Evolutionary conservation across 192 early-diverging fungal species (phyloP).

Genomic region (Coemansia sp.): DNA sequence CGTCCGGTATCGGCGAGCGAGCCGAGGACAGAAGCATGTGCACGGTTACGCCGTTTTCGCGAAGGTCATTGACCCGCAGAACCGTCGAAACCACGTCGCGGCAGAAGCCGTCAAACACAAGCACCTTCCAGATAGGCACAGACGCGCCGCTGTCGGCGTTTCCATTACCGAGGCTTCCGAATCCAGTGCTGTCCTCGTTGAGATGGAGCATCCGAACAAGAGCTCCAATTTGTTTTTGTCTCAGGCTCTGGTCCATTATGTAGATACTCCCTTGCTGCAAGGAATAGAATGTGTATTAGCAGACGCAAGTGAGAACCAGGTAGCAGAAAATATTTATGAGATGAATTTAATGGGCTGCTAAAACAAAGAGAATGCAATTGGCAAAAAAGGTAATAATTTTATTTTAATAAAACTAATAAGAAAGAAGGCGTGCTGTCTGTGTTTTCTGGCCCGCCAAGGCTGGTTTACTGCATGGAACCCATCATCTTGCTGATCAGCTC

Average conservation of each 20-base stretch:
- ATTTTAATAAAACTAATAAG: too few relatives aligned
- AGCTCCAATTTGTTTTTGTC: slow-evolving; percentile 70
- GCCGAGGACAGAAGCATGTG: slow-evolving; percentile 90
- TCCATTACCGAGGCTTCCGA: slow-evolving; percentile 28
- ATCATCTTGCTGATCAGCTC: slow-evolving; percentile 58
- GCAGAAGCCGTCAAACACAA: slow-evolving; percentile 91
- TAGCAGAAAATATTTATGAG: too few relatives aligned
- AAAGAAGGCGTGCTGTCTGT: too few relatives aligned
- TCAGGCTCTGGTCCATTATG: slow-evolving; percentile 42
- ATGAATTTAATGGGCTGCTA: too few relatives aligned
- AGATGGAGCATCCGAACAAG: slow-evolving; percentile 84
- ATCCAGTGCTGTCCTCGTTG: slow-evolving; percentile 61
- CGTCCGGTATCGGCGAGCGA: slow-evolving; percentile 88
- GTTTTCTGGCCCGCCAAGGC: too few relatives aligned
- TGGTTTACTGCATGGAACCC: slow-evolving; percentile 31
- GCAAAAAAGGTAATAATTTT: background rate
- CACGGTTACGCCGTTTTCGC: slow-evolving; percentile 94
- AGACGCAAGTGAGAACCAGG: too few relatives aligned
- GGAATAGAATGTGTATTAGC: too few relatives aligned
- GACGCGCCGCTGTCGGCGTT: slow-evolving; percentile 10
- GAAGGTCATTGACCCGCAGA: slow-evolving; percentile 91
- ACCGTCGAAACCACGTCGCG: slow-evolving; percentile 97
- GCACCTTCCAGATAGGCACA: slow-evolving; percentile 89
- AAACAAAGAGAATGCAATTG: too few relatives aligned
- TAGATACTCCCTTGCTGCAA: too few relatives aligned